A percentile compares a stretch with the other conserved stretches of the same genome.
These are phyloP conservation scores for Aspergillus funiculosus DNA, from an alignment of 495 filamentous ascomycete genomes.

Conservation along the genomic window DNA sequence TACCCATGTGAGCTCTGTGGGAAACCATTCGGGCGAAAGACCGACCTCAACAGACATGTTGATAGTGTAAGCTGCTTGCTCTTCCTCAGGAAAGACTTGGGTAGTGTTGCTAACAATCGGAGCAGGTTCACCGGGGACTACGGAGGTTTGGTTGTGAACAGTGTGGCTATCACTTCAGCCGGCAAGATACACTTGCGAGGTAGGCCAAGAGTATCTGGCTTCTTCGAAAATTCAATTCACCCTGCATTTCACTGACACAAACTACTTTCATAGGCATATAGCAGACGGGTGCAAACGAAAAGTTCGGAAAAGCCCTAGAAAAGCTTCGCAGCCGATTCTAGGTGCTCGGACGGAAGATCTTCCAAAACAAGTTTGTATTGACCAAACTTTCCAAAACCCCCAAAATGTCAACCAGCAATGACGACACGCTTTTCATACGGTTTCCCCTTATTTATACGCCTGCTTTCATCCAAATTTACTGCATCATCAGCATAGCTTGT, in stretches of 20 bases:
- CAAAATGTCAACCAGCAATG: too few relatives aligned
- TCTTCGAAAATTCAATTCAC: background rate
- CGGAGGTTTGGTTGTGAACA: constrained; percentile 65
- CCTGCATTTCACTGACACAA: constrained; percentile 2
- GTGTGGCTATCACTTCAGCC: constrained; percentile 68
- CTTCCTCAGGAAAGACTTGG: background rate
- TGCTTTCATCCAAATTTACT: too few relatives aligned
- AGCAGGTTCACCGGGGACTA: constrained; percentile 64
- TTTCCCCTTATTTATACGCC: too few relatives aligned
- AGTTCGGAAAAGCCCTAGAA: background rate
- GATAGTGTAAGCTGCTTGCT: constrained; percentile 56
- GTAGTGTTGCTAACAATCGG: constrained; percentile 13
- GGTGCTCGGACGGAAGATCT: background rate
- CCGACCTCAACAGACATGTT: constrained; percentile 76
- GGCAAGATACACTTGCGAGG: constrained; percentile 80
- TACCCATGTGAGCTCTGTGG: constrained; percentile 61
- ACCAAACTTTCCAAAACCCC: too few relatives aligned
- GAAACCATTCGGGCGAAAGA: constrained; percentile 53
- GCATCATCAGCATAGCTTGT: too few relatives aligned
- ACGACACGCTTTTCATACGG: too few relatives aligned
- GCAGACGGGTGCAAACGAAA: constrained; percentile 17
- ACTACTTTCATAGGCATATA: constrained; percentile 11
- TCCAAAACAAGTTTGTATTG: too few relatives aligned
- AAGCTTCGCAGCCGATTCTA: background rate
- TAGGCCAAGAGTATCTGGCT: constrained; percentile 27